Evolutionary conservation across 495 filamentous ascomycete species (phyloP), one percentile per base, ranked within the genome.

Genomic region (Neurospora hispaniola): DNA sequence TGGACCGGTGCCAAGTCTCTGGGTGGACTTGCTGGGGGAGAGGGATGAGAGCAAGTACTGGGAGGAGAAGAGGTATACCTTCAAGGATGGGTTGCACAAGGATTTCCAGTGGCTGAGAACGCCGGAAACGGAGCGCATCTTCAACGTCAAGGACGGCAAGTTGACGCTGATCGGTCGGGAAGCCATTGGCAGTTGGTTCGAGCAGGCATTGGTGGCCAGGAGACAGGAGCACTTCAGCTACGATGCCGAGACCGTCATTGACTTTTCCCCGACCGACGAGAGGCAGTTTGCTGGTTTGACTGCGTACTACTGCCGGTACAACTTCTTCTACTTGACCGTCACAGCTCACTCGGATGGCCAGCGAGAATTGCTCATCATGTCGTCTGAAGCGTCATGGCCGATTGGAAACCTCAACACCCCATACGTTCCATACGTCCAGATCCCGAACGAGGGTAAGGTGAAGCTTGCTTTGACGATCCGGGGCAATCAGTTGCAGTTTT

Each of bases 21-120:
- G 79, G 35, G 86, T 88, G 40, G 86, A 88, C 12, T 76, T 89
- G 12, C 87, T 82, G 1, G 86, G 75, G 2, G 75, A 77, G 8
- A 78, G 84, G 14, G 81, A 89, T 71, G 86, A 88, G 9, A 77
- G 44, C 12, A 71, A 75, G 40, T 89, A 89, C 78, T 89, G 87
- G 87, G 80, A 77, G 0, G 83, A 86, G 73, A 78, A 84, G 74
- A 74, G 77, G 20, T 89, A 89, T 73, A 81, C 80, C 0, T 89
- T 89, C 71, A 76, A 82, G 38, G 71, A 75, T 14, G 79, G 80
- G 14, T 75, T 88, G 54, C 84, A 82, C 72, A 78, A 81, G 66
- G 86, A 88, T 75, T 87, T 88, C 72, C 86, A 88, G 73, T 88
- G 86, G 86, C 76, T 88, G 44, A 81, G 86, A 6, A 88, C 86